phyloP scores from a whole-genome alignment of 2,329 filamentous ascomycete species.

The Diplocarpon rosae region DNA sequence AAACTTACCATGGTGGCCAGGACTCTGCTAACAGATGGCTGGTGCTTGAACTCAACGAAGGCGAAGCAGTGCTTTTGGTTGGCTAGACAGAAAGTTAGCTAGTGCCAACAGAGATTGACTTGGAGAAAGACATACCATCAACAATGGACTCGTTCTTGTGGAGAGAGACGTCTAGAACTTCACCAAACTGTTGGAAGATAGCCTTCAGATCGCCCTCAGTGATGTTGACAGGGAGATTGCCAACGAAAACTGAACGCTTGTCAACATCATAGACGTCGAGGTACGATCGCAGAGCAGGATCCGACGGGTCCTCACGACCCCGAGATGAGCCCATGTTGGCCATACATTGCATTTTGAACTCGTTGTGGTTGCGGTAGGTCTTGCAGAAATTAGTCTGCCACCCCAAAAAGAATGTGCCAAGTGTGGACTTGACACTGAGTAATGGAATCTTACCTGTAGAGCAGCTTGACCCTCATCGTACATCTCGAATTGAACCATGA shows the following conservation, averaged over 20 bases:
- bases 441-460: constrained; percentile 32
- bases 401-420: not conserved
- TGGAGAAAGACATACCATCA: constrained; percentile 16
- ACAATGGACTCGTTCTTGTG: constrained; percentile 24
- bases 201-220: constrained; percentile 29
- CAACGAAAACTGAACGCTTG: constrained; percentile 37
- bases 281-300: constrained; percentile 14
- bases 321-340: constrained; percentile 20
- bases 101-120: constrained; percentile 4
- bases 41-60: constrained; percentile 27
- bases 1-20: constrained; percentile 19
- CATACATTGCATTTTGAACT: constrained; percentile 28
- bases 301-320: constrained; percentile 2
- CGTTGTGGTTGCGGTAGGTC: constrained; percentile 23
- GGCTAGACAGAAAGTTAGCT: constrained; percentile 14
- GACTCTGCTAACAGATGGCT: constrained; percentile 15
- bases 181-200: constrained; percentile 31
- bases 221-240: constrained; percentile 32
- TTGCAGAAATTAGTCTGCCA: constrained; percentile 7
- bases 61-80: constrained; percentile 26
- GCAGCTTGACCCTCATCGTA: constrained; percentile 42
- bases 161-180: constrained; percentile 28
- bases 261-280: constrained; percentile 33
- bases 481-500: constrained; percentile 39
- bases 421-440: not conserved